phyloP scores from a whole-genome alignment of 352 stramenopile species.

The Phytophthora agathidicida region DNA sequence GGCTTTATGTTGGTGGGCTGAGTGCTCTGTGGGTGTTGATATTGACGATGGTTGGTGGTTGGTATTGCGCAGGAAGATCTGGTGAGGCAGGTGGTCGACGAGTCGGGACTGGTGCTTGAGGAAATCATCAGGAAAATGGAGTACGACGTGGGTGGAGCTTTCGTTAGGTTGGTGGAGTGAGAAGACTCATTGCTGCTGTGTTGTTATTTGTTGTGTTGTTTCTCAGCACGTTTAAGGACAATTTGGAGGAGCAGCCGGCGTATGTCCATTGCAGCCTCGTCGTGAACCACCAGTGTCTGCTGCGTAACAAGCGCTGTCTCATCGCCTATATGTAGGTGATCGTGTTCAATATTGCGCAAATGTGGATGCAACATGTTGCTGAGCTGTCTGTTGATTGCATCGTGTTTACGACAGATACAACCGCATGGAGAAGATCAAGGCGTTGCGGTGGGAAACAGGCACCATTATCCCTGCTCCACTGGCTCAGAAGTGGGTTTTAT shows the following conservation, averaged over 20 bases:
- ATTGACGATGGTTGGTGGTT: background rate
- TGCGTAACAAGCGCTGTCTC: slow-evolving; percentile 91
- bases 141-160: slow-evolving; percentile 29
- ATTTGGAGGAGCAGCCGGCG: slow-evolving; percentile 60
- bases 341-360: background rate
- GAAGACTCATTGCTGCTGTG: background rate
- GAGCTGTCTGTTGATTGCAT: background rate
- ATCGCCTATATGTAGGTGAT: slow-evolving; percentile 83
- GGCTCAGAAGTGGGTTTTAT: slow-evolving; percentile 58
- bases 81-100: slow-evolving; percentile 81
- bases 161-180: background rate
- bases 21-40: background rate
- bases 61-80: slow-evolving; percentile 67
- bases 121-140: slow-evolving; percentile 79
- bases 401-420: slow-evolving; percentile 43
- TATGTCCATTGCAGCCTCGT: slow-evolving; percentile 81
- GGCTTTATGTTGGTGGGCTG: background rate
- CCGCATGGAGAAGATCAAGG: slow-evolving; percentile 89
- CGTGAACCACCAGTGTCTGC: slow-evolving; percentile 88
- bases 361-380: background rate
- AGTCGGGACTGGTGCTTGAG: slow-evolving; percentile 67
- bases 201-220: slow-evolving; percentile 8
- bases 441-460: slow-evolving; percentile 90
- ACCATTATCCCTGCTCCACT: slow-evolving; percentile 84
- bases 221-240: slow-evolving; percentile 64